Evolutionary conservation across 2,329 filamentous ascomycete genomes (phyloP), one percentile per base, ranked within the genome.

Genomic region (Seiridium cupressi): DNA sequence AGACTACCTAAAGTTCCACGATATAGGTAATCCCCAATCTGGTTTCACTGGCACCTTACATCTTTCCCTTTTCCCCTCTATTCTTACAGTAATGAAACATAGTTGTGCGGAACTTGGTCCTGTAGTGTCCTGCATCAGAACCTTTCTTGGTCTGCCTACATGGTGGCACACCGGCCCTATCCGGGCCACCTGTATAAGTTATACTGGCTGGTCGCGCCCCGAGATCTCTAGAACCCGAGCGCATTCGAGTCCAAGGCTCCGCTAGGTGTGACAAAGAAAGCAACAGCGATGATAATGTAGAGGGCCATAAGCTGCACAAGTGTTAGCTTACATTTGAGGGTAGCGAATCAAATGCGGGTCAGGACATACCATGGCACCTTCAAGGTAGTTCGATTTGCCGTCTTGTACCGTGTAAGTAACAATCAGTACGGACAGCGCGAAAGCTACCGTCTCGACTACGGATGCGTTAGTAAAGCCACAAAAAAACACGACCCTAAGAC

Each of bases 351-450:
- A 10, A n/a, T 7, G 9, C 34, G 49, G 18, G 49, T 53, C 18
- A 38, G 34, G 26, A 62, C 74, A 67, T 73, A 87, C 83, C 85
- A 94, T 90, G 53, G 89, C 89, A 49, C 91, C 91, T 73, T 94
- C 91, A 31, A 94, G 84, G 67, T 94, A 94, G 74, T 94, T 95
- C 11, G 88, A 91, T 74, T 90, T 91, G 69, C 91, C 91, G 69
- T 94, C 91, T 70, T 91, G 88, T 48, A 93, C 89, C 3, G 84
- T 90, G 74, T 87, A 93, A 60, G 85, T 91, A 40, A 92, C 89
- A 38, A 93, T 89, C 47, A 93, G 75, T 2, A 91, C 89, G 8
- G 88, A 90, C 57, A 93, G 81, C 60, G 89, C 90, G 73, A 93
- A 93, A 1, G 89, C 85, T 46, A 93, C 87, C 0, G 90, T 92